Evolutionary conservation across 2,329 filamentous ascomycete genomes (phyloP).

Genomic region (Fusarium sp.): DNA sequence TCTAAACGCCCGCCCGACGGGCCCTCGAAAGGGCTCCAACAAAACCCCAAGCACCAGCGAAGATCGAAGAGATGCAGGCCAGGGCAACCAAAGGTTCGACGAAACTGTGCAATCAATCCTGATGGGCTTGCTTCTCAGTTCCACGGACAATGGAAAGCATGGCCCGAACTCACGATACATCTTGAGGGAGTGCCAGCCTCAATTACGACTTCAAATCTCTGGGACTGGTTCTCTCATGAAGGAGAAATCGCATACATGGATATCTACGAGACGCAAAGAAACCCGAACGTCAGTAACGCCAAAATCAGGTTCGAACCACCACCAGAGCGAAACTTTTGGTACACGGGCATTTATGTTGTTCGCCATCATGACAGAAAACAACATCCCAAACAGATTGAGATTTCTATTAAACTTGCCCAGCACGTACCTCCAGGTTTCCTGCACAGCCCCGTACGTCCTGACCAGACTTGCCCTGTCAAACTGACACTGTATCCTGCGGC

Average conservation of each 20-base stretch:
- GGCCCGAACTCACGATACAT: slow-evolving; percentile 50
- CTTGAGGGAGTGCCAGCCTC: slow-evolving; percentile 51
- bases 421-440: slow-evolving; percentile 26
- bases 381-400: slow-evolving; percentile 35
- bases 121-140: not conserved
- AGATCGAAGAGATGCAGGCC: not conserved
- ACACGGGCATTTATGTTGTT: slow-evolving; percentile 47
- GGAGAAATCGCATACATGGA: slow-evolving; percentile 69
- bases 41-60: not conserved
- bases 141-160: slow-evolving; percentile 49
- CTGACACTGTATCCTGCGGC: slow-evolving; percentile 58
- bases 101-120: not conserved
- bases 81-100: not conserved
- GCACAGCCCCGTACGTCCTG: slow-evolving; percentile 31
- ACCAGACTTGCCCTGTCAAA: slow-evolving; percentile 46
- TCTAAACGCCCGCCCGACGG: not conserved
- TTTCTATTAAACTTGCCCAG: slow-evolving; percentile 26
- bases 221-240: slow-evolving; percentile 62
- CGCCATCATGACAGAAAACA: slow-evolving; percentile 33
- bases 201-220: slow-evolving; percentile 59
- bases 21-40: not conserved
- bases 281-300: slow-evolving; percentile 48
- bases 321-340: slow-evolving; percentile 65
- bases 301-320: slow-evolving; percentile 69
- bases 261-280: slow-evolving; percentile 52